Evolutionary conservation across 2,329 filamentous ascomycete species (phyloP), one percentile per base, ranked within the genome.

Genomic region (Exutisphaerella laricina): DNA sequence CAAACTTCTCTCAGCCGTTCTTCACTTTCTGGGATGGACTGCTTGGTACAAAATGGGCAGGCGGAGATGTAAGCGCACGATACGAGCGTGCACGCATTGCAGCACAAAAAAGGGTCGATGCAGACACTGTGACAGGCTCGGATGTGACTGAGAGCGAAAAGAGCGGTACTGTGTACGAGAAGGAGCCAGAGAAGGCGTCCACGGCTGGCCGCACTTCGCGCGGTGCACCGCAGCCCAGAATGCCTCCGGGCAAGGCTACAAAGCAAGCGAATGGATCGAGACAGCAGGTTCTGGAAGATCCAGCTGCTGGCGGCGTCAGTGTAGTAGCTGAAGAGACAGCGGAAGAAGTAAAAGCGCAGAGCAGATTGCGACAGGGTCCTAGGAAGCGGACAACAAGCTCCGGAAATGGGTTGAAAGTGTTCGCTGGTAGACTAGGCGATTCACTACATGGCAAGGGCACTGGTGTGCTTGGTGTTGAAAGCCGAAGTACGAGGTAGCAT

Each of bases 21-120:
- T 96, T 97, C 69, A 96, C 85, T 35, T 88, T 96, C 69, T 97
- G 92, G 88, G 92, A 98, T 64, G 74, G 78, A 34, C 61, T 88
- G 20, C 72, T 95, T 16, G 81, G 82, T 39, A 98, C 92, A 17
- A 84, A 80, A 66, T 96, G 88, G 82, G 79, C 77, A 46, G 87
- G 86, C 37, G 80, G 71, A 52, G 79, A 79, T 58, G 77, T 76
- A 25, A 71, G 67, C 51, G 70, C 72, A 25, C 71, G 77, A 39
- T 82, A 82, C 49, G 76, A 80, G 61, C 70, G 75, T 34, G 69
- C 73, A 21, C 70, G 73, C 21, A 65, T 72, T 14, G 68, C 70
- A 2, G 78, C 78, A 3, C 75, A 81, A 58, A 74, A 72, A 52
- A 74, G 77, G 52, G 51, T 78, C 4, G 74, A 79, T 29, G 64